Percentiles rank a stretch among this genome's conserved stretches.
These are phyloP conservation scores for Boletus pseudo-olivaceus DNA, from an alignment of 768 basidiomycete genomes.

Conservation along the genomic window DNA sequence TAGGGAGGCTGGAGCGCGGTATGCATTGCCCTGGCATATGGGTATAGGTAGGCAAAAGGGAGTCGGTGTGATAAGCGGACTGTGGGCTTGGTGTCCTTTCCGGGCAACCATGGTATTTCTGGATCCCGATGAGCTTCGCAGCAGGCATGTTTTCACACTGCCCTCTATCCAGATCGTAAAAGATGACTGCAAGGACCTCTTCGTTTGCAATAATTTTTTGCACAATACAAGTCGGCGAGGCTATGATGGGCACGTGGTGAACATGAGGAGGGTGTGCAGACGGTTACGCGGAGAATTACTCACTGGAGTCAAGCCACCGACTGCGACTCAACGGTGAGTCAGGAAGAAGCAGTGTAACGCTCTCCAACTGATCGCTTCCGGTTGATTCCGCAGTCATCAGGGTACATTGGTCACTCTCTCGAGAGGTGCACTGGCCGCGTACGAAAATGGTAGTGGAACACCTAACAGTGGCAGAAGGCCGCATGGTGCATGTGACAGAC, in stretches of 20 bases:
- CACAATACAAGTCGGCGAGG: conserved; percentile 52
- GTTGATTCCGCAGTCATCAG: conserved; percentile 43
- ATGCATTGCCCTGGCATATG: conserved; percentile 34
- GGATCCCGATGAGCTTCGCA: conserved; percentile 56
- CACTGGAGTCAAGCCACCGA: conserved; percentile 68
- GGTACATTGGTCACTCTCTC: conserved; percentile 46
- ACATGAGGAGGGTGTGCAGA: conserved; percentile 19
- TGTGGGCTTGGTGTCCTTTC: conserved; percentile 29
- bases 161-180: conserved; percentile 66
- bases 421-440: conserved; percentile 46
- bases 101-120: conserved; percentile 34
- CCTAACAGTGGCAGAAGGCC: conserved; percentile 54
- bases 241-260: conserved; percentile 37
- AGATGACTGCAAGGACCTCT: conserved; percentile 56
- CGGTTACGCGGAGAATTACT: conserved; percentile 30
- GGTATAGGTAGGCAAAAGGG: conserved; percentile 31
- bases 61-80: conserved; percentile 28
- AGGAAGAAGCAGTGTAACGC: conserved; percentile 55
- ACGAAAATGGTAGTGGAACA: conserved; percentile 62
- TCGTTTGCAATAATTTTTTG: conserved; percentile 71
- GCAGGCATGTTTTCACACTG: conserved; percentile 49
- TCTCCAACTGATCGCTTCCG: conserved; percentile 43
- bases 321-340: conserved; percentile 65
- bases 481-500: conserved; percentile 49
- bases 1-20: conserved; percentile 30